Evolutionary conservation across 208 protist species (phyloP), one percentile per base, ranked within the genome.

Genomic region (Kentomonas sorsogonicus): DNA sequence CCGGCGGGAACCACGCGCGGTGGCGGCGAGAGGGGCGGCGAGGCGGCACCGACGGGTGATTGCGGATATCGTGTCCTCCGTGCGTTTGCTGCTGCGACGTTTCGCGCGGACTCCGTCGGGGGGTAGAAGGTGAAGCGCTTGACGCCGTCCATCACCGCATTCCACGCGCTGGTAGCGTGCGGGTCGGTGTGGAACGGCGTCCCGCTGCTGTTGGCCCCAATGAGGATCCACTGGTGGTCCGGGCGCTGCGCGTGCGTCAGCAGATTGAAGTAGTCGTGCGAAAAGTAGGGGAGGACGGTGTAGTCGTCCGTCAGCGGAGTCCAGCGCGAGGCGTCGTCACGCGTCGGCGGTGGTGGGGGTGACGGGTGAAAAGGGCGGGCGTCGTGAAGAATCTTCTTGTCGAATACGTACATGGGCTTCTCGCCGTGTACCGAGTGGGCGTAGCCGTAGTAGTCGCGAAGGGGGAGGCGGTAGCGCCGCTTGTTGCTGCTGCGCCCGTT

Each of bases 371-470:
- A n/a, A n/a, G n/a, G n/a, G n/a, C n/a, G n/a, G n/a, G n/a, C n/a
- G n/a, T n/a, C n/a, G n/a, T n/a, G n/a, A n/a, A 72, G 46, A 1
- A 76, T 33, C 52, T 73, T 76, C 55, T 80, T 76, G 58, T 80
- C 69, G 36, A 79, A 79, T 11, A 76, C 60, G 65, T 73, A 76
- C 64, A 80, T 65, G 10, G 69, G 69, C 45, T 76, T 80, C 51
- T 80, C 69, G 3, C 59, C 63, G 40, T 69, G 61, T 15, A 23
- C 39, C 10, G 54, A 18, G n/a, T 40, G 54, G 9, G 39, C 57
- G 36, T 80, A 76, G 34, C 58, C 60, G 15, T 69, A 13, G 61
- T 65, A 80, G 38, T 80, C 60, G 0, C 22, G 34, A 3, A 56
- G 54, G 20, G 4, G 20, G 33, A 80, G 55, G 29, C 73, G 66